Percentiles rank a stretch among this genome's conserved stretches.
phyloP scores from a whole-genome alignment of 129 eudicot genomes.

The Chrysanthemum lavandulifolium region DNA sequence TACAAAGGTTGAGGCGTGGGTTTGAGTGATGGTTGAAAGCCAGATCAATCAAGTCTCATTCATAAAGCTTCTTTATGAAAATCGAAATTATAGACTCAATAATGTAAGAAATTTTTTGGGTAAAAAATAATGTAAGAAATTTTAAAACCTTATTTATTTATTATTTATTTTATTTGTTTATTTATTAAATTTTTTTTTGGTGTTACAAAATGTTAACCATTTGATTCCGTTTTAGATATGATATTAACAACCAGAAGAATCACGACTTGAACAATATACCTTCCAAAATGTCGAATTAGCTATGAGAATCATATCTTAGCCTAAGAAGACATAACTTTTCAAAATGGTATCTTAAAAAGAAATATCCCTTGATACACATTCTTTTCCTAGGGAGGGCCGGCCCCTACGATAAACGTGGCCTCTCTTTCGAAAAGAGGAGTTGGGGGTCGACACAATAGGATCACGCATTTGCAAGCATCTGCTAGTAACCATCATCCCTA shows the following conservation, averaged over 20 bases:
- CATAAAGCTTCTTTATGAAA: slow-evolving; percentile 1
- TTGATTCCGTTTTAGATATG: too few relatives aligned
- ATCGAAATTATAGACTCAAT: background rate
- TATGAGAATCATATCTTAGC: too few relatives aligned
- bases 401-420: background rate
- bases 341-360: background rate
- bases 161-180: too few relatives aligned
- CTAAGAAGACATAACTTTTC: background rate
- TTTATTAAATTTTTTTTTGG: too few relatives aligned
- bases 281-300: too few relatives aligned
- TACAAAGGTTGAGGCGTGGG: slow-evolving; percentile 8
- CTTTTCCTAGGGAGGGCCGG: background rate
- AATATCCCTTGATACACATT: background rate
- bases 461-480: background rate
- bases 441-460: background rate
- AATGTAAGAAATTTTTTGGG: too few relatives aligned
- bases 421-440: background rate
- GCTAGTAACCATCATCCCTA: background rate
- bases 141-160: too few relatives aligned
- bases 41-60: slow-evolving; percentile 13
- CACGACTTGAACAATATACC: too few relatives aligned
- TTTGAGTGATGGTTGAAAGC: slow-evolving; percentile 25
- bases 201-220: too few relatives aligned
- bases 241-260: too few relatives aligned
- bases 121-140: too few relatives aligned